Evolutionary conservation across 805 yeast genomes (phyloP).

Genomic region (Saccharomycopsis oosterbeekiorum): DNA sequence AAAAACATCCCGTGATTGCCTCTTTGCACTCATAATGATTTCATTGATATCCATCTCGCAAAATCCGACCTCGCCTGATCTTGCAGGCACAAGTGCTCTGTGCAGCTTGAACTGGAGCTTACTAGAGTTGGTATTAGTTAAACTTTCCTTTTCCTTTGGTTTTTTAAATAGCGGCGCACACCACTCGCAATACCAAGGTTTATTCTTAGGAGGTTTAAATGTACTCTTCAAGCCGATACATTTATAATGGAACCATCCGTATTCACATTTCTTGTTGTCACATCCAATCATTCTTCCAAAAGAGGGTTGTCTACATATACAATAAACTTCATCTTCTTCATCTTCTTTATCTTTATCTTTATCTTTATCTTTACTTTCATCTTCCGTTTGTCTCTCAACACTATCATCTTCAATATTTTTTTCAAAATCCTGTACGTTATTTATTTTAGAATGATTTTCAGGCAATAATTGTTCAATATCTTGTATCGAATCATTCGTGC

Average conservation of each 20-base stretch:
- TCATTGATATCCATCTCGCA: neutral
- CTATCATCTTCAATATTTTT: neutral
- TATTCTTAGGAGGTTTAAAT: slow-evolving; percentile 46
- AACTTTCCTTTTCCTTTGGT: neutral
- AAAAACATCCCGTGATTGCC: too few relatives aligned
- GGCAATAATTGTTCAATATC: neutral
- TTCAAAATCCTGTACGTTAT: neutral
- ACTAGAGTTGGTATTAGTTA: neutral
- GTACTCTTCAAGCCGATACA: slow-evolving; percentile 48
- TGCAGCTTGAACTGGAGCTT: neutral
- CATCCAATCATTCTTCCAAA: slow-evolving; percentile 87
- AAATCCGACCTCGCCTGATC: neutral
- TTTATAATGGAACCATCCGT: slow-evolving; percentile 72
- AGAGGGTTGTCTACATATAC: slow-evolving; percentile 37
- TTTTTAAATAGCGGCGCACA: slow-evolving; percentile 22
- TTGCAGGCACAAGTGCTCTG: neutral
- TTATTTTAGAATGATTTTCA: neutral
- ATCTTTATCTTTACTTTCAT: neutral
- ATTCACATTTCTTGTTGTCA: slow-evolving; percentile 62
- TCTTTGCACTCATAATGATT: neutral
- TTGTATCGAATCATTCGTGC: neutral
- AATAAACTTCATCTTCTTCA: slow-evolving; percentile 28
- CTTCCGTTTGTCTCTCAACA: neutral
- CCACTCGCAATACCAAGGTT: slow-evolving; percentile 66
- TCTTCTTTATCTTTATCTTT: slow-evolving; percentile 10